Base-by-base conservation (phyloP, 805 yeast species). In the Pichia insulana region DNA sequence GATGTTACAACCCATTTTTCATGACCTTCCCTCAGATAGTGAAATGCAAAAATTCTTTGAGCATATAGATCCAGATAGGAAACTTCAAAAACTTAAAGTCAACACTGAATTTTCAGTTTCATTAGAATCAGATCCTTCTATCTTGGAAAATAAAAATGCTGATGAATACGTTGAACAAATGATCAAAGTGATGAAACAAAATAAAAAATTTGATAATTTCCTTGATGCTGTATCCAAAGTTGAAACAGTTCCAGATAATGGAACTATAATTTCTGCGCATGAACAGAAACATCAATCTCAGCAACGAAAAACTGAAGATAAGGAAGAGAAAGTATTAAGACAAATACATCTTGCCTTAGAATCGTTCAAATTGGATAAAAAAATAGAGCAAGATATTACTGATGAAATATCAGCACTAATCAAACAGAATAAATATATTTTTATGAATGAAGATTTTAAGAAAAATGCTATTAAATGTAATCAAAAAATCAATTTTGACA, bases 341-440 rank as follows among this genome's bases (percentile, higher is more conserved):
- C 57, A 55, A 25, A 51, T 55, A 7, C 41, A 52, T 17, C 48
- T 51, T 36, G 58, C 59, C 11, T 35, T 55, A 27, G 51, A 54
- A 39, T 47, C 54, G 9, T 50, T 54, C 31, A 49, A 50, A 37
- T 39, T 54, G 13, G 56, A 51, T 30, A 46, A 48, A 33, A 27
- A 44, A n/a, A 17, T 47, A 11, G 50, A 47, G 18, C 52, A 50
- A 25, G 54, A 49, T 30, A 50, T 51, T 18, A 49, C 53, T n/a
- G 43, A 44, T 37, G 50, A 45, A 7, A 49, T 53, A 18, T 48
- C 53, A 0, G 43, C 44, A 25, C 49, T 54, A 12, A 38, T 50
- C 13, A 49, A 47, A 37, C 40, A 45, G 20, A 44, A 40, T 22
- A 40, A 41, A 34, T n/a, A 35, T 18, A 25, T 47, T 10, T 37